Base-by-base conservation (phyloP, 257 asterid species). In the Cordia subcordata region DNA sequence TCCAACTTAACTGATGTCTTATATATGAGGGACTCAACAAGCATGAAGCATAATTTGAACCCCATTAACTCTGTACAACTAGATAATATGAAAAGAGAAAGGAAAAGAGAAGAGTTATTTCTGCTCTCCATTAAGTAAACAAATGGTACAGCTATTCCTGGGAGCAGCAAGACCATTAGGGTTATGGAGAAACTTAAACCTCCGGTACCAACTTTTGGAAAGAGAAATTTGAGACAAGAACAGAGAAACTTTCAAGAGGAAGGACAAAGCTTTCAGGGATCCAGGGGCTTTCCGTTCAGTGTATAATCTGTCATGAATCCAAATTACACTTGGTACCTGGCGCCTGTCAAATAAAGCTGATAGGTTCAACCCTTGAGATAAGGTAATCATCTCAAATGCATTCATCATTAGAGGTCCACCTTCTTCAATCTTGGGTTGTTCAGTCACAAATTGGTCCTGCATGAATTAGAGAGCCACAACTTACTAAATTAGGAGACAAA, bases 371-470 rank as follows among this genome's bases (percentile, higher is more conserved):
- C 99, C 99, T 73, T 93, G 99, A 60, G 99, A 93, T 55, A 93
- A 85, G 51, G 99, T 86, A 55, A 93, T 93, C 97, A 93, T 86
- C 82, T 88, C 97, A 78, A 93, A 88, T 15, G 99, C 99, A 75
- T 93, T 93, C 97, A 93, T 88, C 57, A 81, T 62, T 71, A 86
- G 75, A 47, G 99, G 99, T 62, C 97, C 95, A 65, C 39, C 68
- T 44, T 62, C 79, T 55, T 58, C 67, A 11, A 58, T 70, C 53
- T 52, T 77, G 40, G 83, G 47, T 77, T 86, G 84, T 75, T 93
- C 96, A 66, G 72, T 84, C 58, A 93, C 97, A 77, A 63, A 89
- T 65, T 75, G 65, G 58, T 86, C 96, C 99, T 92, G 90, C 82
- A 79, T 46, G 17, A 42, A 67, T 57, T 55, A 69, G 44, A 65